phyloP scores from a whole-genome alignment of 306 rosid species.

The Luffa aegyptiaca region DNA sequence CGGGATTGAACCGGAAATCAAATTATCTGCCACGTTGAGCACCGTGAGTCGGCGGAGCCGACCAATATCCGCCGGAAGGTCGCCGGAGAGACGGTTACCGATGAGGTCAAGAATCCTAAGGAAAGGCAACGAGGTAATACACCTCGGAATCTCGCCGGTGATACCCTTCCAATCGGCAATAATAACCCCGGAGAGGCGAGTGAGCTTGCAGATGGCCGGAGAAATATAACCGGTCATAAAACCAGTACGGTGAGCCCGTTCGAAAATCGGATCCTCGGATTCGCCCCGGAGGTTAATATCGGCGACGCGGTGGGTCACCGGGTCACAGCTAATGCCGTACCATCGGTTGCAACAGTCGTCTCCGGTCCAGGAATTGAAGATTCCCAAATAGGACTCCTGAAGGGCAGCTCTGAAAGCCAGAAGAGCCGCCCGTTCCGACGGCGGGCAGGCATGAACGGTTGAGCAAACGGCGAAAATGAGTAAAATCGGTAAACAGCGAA shows the following conservation, averaged over 20 bases:
- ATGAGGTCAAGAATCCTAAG: slow-evolving; percentile 78
- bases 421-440: slow-evolving; percentile 64
- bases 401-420: slow-evolving; percentile 63
- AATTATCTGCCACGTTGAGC: slow-evolving; percentile 72
- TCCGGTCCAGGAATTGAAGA: slow-evolving; percentile 82
- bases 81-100: slow-evolving; percentile 62
- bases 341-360: slow-evolving; percentile 70
- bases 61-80: slow-evolving; percentile 51
- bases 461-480: slow-evolving; percentile 9
- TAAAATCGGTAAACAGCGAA: background rate
- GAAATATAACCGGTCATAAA: slow-evolving; percentile 82
- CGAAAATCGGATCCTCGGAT: slow-evolving; percentile 64
- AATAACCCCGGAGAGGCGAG: slow-evolving; percentile 58
- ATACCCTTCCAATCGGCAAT: slow-evolving; percentile 94
- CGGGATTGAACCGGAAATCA: slow-evolving; percentile 55
- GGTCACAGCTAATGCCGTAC: slow-evolving; percentile 89
- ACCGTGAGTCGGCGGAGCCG: slow-evolving; percentile 54
- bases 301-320: slow-evolving; percentile 46
- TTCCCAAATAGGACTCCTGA: slow-evolving; percentile 48
- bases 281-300: slow-evolving; percentile 92
- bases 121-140: slow-evolving; percentile 52
- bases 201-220: slow-evolving; percentile 53
- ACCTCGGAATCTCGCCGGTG: slow-evolving; percentile 74
- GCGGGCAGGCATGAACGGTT: slow-evolving; percentile 43
- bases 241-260: slow-evolving; percentile 49